A percentile compares a stretch with the other conserved stretches of the same genome.
Conservation (phyloP, 176 grass and related monocot species). For the Secale cereale region DNA sequence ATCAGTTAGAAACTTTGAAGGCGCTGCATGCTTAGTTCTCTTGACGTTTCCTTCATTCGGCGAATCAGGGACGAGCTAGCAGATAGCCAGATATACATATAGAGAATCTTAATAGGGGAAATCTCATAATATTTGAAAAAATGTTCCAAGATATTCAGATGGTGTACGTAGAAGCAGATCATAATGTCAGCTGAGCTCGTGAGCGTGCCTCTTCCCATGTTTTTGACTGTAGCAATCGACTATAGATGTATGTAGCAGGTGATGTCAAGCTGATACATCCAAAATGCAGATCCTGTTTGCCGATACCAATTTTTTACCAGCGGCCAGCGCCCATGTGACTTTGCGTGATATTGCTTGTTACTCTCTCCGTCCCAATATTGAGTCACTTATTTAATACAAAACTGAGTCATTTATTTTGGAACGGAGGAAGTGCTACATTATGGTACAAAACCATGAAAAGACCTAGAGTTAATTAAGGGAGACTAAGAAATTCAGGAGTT, state of each 20-base stretch:
- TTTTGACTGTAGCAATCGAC: background rate
- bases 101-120: background rate
- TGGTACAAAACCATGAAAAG: background rate
- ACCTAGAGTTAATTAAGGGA: background rate
- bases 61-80: background rate
- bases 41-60: background rate
- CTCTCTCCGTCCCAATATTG: no score
- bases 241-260: background rate
- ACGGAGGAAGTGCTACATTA: no score
- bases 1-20: background rate
- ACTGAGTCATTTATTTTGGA: no score
- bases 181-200: background rate
- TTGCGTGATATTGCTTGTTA: no score
- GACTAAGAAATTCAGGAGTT: background rate
- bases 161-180: background rate
- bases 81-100: background rate
- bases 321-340: background rate
- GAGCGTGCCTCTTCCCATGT: background rate
- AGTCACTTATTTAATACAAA: no score
- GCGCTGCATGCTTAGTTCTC: background rate
- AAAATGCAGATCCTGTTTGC: background rate
- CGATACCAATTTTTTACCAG: background rate
- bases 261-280: background rate
- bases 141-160: background rate
- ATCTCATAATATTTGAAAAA: background rate